A percentile compares a stretch with the other conserved stretches of the same genome.
Evolutionary conservation across 441 rosid species (phyloP).

Genomic region (Jatropha podagrica): DNA sequence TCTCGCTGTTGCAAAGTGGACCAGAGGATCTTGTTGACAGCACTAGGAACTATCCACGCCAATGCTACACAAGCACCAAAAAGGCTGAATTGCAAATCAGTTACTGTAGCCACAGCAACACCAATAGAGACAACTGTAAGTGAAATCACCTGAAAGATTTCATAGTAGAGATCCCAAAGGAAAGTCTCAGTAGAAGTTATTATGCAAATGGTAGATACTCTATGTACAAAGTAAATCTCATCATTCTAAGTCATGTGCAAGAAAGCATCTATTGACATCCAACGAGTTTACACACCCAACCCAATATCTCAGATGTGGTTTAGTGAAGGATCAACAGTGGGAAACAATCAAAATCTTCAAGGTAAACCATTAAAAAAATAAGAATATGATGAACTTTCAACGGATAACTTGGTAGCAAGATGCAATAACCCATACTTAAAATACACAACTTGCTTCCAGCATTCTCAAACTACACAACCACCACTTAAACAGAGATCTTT

Average conservation of each 20-base stretch:
- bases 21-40: slow-evolving; percentile 88
- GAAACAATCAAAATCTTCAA: background rate
- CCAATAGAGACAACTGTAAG: slow-evolving; percentile 79
- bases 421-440: background rate
- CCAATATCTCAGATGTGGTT: background rate
- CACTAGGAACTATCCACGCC: slow-evolving; percentile 93
- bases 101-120: slow-evolving; percentile 87
- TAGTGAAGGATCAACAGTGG: background rate
- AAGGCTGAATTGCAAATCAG: slow-evolving; percentile 78
- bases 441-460: background rate
- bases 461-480: background rate
- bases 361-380: background rate
- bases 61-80: slow-evolving; percentile 85
- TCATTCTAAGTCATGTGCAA: background rate
- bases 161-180: slow-evolving; percentile 5
- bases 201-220: background rate
- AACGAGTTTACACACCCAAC: background rate
- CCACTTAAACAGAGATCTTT: background rate
- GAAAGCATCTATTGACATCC: slow-evolving; percentile 1
- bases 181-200: background rate
- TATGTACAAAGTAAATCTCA: background rate
- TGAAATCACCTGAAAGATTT: slow-evolving; percentile 63
- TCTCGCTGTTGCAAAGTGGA: slow-evolving; percentile 83
- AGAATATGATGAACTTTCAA: background rate
- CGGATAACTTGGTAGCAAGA: background rate